Conservation (phyloP, 768 basidiomycete genomes). For the Tricholoma matsutake region DNA sequence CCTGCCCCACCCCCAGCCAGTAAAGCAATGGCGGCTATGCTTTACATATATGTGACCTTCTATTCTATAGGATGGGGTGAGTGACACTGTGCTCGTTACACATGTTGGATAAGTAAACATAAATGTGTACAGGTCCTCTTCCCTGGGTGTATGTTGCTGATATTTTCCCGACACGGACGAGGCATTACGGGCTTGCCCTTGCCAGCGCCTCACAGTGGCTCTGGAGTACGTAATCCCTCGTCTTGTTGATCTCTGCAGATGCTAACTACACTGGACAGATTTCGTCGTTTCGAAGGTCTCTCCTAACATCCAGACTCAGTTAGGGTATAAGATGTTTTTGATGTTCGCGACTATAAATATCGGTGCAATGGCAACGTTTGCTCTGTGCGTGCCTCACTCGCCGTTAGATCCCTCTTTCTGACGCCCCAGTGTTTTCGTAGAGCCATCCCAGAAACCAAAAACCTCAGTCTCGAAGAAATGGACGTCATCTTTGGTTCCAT, state of each 20-base stretch:
- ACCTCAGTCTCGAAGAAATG: constrained; percentile 53
- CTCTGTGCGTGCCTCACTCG: constrained; percentile 42
- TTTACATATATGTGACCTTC: constrained; percentile 85
- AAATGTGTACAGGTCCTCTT: constrained; percentile 31
- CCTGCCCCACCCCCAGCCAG: constrained; percentile 46
- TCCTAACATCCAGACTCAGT: constrained; percentile 53
- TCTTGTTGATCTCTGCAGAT: constrained; percentile 14
- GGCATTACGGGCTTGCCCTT: constrained; percentile 75
- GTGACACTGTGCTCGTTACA: constrained; percentile 4
- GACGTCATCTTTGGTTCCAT: constrained; percentile 57
- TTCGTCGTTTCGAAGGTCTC: constrained; percentile 41
- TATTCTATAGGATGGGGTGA: constrained; percentile 82
- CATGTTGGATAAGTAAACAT: constrained; percentile 25
- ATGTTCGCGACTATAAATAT: constrained; percentile 76
- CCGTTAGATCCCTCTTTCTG: background rate
- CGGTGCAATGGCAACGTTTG: constrained; percentile 63
- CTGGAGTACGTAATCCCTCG: constrained; percentile 46
- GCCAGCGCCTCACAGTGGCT: constrained; percentile 83
- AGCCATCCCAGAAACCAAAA: constrained; percentile 61
- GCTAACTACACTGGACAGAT: constrained; percentile 35
- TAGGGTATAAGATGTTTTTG: constrained; percentile 75
- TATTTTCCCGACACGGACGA: constrained; percentile 83
- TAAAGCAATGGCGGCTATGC: constrained; percentile 80
- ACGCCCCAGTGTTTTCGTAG: constrained; percentile 21
- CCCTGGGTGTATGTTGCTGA: constrained; percentile 70